These are phyloP conservation scores for Chrysophaeum taylorii DNA, from an alignment of 352 stramenopile species.

Conservation along the genomic window DNA sequence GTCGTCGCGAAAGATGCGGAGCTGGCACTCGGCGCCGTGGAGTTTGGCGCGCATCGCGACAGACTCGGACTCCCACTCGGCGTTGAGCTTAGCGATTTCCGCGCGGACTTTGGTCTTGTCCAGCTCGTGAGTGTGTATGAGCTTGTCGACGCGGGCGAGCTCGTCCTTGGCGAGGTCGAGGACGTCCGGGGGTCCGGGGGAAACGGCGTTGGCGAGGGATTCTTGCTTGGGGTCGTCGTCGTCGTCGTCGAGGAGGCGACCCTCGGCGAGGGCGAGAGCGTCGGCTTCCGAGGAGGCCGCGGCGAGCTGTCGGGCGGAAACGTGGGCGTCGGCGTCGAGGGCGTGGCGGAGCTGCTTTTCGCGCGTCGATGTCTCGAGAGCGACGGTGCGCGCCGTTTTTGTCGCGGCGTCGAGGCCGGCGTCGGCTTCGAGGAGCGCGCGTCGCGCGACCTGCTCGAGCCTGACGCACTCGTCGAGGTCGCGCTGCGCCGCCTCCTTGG, in stretches of 20 bases:
- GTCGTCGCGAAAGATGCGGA: no score
- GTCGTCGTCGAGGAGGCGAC: no score
- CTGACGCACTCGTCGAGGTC: background rate
- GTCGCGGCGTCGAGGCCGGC: background rate
- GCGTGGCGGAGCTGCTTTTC: background rate
- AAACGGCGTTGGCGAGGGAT: background rate
- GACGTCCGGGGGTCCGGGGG: background rate
- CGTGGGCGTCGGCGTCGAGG: background rate
- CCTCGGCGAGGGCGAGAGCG: background rate
- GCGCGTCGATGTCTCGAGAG: background rate
- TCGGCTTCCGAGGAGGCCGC: background rate
- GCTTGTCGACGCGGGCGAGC: background rate
- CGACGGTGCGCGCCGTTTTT: background rate
- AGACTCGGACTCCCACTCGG: slow-evolving; percentile 4
- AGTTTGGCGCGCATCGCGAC: background rate
- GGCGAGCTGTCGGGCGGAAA: background rate
- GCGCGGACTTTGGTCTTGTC: background rate
- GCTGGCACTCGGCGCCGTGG: slow-evolving; percentile 2
- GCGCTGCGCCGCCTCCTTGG: background rate
- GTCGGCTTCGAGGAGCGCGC: background rate
- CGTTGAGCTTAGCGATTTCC: background rate
- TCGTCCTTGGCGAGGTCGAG: background rate
- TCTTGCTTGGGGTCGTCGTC: background rate
- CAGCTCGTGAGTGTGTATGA: background rate
- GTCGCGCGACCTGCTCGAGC: background rate